phyloP scores from a whole-genome alignment of 148 eudicot genomes.

The Agrostemma githago region DNA sequence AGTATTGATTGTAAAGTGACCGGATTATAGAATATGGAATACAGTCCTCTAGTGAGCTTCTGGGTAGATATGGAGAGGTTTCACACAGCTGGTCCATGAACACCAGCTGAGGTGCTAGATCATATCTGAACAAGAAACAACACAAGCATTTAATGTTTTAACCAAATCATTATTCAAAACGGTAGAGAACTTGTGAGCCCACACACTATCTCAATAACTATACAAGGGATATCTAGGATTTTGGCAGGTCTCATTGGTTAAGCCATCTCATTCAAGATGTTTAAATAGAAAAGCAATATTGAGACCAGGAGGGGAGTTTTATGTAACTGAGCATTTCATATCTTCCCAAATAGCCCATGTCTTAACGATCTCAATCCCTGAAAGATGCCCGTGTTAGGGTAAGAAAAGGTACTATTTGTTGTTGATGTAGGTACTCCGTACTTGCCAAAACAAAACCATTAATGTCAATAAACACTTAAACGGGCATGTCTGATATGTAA shows the following conservation, averaged over 20 bases:
- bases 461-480: background rate
- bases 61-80: slow-evolving; percentile 72
- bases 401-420: background rate
- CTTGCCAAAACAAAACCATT: background rate
- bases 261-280: background rate
- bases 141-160: background rate
- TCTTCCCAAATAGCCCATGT: background rate
- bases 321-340: background rate
- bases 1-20: slow-evolving; percentile 83
- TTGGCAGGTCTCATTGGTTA: too few species aligned
- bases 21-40: slow-evolving; percentile 80
- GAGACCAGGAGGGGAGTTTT: background rate
- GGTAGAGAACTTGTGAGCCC: background rate
- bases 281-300: background rate
- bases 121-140: slow-evolving; percentile 49
- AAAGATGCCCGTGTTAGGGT: background rate
- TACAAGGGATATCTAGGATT: too few species aligned
- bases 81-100: slow-evolving; percentile 92
- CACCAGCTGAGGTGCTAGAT: slow-evolving; percentile 75
- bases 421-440: background rate
- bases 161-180: background rate
- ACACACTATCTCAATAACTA: too few species aligned
- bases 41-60: slow-evolving; percentile 73
- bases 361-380: too few species aligned
- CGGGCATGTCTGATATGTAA: background rate